Conservation (phyloP, 352 stramenopile species). For the Globisporangium mamillatum region DNA sequence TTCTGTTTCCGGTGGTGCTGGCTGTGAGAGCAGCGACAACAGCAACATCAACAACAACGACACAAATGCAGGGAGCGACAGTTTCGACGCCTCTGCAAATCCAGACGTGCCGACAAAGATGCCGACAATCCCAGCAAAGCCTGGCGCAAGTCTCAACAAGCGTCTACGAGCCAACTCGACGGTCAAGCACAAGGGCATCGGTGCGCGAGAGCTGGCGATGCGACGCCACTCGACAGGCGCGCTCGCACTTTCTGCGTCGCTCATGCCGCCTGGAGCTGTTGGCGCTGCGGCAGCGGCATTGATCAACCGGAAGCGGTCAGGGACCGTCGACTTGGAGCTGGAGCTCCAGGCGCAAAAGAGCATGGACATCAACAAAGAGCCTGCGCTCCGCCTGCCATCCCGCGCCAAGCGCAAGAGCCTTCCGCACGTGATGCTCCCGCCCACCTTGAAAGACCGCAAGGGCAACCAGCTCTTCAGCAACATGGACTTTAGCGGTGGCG, state of each 20-base stretch:
- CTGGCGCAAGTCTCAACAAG: background rate
- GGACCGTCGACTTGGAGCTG: conserved; percentile 20
- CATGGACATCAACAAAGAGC: conserved; percentile 22
- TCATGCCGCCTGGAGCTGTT: conserved; percentile 24
- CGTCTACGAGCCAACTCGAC: conserved; percentile 9
- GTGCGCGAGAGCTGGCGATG: conserved; percentile 12
- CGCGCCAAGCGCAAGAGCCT: conserved; percentile 45
- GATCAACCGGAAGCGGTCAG: conserved; percentile 16
- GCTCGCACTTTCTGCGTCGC: conserved; percentile 32
- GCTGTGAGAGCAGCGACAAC: background rate
- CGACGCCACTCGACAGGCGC: conserved; percentile 49
- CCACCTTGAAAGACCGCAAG: conserved; percentile 20
- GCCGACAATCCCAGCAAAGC: background rate
- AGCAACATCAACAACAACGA: background rate
- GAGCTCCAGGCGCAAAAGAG: conserved; percentile 15
- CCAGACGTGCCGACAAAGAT: conserved; percentile 4
- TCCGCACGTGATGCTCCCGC: conserved; percentile 32
- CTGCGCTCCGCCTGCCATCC: conserved; percentile 22
- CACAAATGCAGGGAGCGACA: background rate
- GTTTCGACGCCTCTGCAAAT: background rate
- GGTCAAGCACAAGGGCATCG: conserved; percentile 11
- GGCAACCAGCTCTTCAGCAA: conserved; percentile 34
- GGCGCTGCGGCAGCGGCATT: conserved; percentile 4
- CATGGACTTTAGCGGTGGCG: conserved; percentile 8
- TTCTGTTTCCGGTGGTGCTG: background rate